Evolutionary conservation across 2,329 filamentous ascomycete species (phyloP), one percentile per base, ranked within the genome.

Genomic region (Claviceps pazoutovae): DNA sequence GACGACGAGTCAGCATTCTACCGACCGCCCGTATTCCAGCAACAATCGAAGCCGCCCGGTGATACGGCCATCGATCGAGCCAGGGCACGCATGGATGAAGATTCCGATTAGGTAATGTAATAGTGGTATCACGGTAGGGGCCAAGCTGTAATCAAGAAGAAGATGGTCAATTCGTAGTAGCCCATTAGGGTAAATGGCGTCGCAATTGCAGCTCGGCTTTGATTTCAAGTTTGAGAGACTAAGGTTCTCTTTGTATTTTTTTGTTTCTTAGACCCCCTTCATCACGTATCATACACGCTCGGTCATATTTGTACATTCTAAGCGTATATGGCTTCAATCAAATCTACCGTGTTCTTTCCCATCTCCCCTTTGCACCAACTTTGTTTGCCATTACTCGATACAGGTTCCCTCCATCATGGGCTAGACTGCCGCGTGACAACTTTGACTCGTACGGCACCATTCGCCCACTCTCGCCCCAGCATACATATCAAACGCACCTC

Each of bases 1-100:
- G 91, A 97, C 54, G 88, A 95, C 57, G 88, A 83, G 55, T 74
- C 76, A 4, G 77, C 75, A 11, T 84, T 84, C 61, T 83, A 83
- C 65, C 74, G 77, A 52, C 79, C 80, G 4, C 79, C 80, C 3
- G 75, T 81, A n/a, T 73, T 77, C 57, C 71, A 77, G 55, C 58
- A 68, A 26, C 61, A 68, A 49, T 68, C 71, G 59, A 76, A 77
- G 66, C 66, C 70, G 44, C 66, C 69, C 1, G 78, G 78, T 4
- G 65, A 82, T 57, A 81, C 78, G n/a, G 78, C 75, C 14, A 74
- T 82, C 48, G 78, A 82, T 59, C 70, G 78, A 48, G 78, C 78
- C 48, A 67, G 78, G 56, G 78, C 78, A 49, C 74, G 71, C 47
- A 78, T 81, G 60, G 71, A 80, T 57, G 78, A 82, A 14, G 53